phyloP scores from a whole-genome alignment of 2,329 filamentous ascomycete species.

The Aspergillus sclerotialis region DNA sequence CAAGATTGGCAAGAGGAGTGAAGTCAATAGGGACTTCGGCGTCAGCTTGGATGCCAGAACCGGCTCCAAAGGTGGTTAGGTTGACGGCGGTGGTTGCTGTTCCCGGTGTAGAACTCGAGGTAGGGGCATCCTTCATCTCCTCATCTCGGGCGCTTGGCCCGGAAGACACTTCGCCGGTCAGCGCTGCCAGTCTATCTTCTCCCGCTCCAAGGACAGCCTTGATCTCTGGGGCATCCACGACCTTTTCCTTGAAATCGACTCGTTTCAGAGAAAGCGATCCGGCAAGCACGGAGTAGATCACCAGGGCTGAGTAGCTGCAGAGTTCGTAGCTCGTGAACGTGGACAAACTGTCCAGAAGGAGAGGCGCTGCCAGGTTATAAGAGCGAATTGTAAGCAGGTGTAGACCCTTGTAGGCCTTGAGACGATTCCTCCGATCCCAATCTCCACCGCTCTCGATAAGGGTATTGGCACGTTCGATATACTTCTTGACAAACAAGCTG shows the following conservation, averaged over 20 bases:
- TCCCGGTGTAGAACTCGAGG: conserved; percentile 44
- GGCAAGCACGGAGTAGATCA: conserved; percentile 91
- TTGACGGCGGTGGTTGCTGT: conserved; percentile 71
- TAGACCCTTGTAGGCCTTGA: conserved; percentile 97
- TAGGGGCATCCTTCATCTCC: conserved; percentile 60
- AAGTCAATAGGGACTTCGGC: conserved; percentile 82
- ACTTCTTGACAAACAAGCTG: conserved; percentile 85
- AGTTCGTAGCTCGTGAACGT: conserved; percentile 99
- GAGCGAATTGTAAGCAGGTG: conserved; percentile 88
- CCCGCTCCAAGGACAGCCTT: conserved; percentile 89
- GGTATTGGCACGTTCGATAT: conserved; percentile 78
- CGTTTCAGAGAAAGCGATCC: conserved; percentile 92
- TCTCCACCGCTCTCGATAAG: conserved; percentile 93
- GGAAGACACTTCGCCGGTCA: conserved; percentile 72
- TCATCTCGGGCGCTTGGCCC: conserved; percentile 72
- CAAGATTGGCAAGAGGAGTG: conserved; percentile 75
- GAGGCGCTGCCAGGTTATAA: conserved; percentile 79
- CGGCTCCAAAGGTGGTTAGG: conserved; percentile 71
- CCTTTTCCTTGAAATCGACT: conserved; percentile 98
- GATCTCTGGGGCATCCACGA: conserved; percentile 96
- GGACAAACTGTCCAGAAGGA: conserved; percentile 92
- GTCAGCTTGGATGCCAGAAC: conserved; percentile 60
- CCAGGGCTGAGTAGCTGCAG: conserved; percentile 90
- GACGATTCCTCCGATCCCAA: conserved; percentile 95
- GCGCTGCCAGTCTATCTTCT: conserved; percentile 77